phyloP scores from a whole-genome alignment of 2,329 filamentous ascomycete genomes.

The Microsporum ferrugineum region DNA sequence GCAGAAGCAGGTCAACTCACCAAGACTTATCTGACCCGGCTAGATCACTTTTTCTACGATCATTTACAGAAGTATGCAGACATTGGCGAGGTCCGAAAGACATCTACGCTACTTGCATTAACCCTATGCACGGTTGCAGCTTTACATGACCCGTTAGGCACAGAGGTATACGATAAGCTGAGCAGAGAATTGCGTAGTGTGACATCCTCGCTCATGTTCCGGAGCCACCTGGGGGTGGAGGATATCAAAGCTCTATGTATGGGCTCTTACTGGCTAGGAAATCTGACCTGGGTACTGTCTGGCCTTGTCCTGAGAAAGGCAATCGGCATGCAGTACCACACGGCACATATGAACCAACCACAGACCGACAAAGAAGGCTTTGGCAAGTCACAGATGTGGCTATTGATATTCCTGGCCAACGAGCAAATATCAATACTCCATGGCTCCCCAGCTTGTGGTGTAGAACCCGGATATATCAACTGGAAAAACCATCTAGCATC shows the following conservation, averaged over 20 bases:
- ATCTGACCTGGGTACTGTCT: conserved; percentile 41
- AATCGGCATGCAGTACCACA: conserved; percentile 34
- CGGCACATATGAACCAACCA: conserved; percentile 9
- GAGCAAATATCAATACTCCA: conserved; percentile 12
- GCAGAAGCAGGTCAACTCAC: conserved; percentile 34
- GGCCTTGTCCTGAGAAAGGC: conserved; percentile 34
- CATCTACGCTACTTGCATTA: conserved; percentile 36
- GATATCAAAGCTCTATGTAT: conserved; percentile 43
- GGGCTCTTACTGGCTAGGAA: conserved; percentile 45
- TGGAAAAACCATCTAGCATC: conserved; percentile 31
- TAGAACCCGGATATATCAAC: conserved; percentile 10
- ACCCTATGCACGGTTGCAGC: conserved; percentile 37
- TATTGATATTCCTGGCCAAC: conserved; percentile 23
- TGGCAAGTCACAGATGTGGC: conserved; percentile 30
- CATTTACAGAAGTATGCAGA: conserved; percentile 9
- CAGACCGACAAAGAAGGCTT: conserved; percentile 9
- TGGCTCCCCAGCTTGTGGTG: conserved; percentile 7
- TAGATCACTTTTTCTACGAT: conserved; percentile 36
- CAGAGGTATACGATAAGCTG: conserved; percentile 38
- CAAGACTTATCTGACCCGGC: conserved; percentile 29
- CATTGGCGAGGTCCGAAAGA: conserved; percentile 9
- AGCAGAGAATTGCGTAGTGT: conserved; percentile 42
- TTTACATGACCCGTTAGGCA: conserved; percentile 39
- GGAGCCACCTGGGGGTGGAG: conserved; percentile 40
- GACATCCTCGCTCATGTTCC: conserved; percentile 44